Percentiles rank a stretch among this genome's conserved stretches.
Conservation (phyloP, 768 basidiomycete genomes). For the Rhizopogon salebrosus region DNA sequence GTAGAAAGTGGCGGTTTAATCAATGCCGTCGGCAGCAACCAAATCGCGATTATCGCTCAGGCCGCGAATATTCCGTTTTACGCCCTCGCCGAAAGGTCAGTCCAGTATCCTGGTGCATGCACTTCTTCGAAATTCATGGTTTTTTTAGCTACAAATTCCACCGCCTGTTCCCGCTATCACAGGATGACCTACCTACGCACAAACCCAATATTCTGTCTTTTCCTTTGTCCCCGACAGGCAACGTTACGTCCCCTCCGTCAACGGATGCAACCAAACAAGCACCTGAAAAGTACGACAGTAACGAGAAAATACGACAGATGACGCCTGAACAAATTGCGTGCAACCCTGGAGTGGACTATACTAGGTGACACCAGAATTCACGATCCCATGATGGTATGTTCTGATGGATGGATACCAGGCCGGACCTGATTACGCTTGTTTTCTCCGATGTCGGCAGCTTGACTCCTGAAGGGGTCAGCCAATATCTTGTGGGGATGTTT, state of each 20-base stretch:
- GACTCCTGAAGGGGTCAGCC: slow-evolving; percentile 90
- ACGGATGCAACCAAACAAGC: slow-evolving; percentile 1
- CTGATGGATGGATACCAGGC: slow-evolving; percentile 41
- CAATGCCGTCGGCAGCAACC: slow-evolving; percentile 92
- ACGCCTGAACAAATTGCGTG: slow-evolving; percentile 76
- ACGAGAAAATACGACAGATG: slow-evolving; percentile 37
- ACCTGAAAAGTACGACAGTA: slow-evolving; percentile 1
- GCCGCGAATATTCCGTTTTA: slow-evolving; percentile 95
- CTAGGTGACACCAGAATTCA: slow-evolving; percentile 49
- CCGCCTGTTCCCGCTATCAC: slow-evolving; percentile 89
- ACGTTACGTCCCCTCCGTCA: not conserved
- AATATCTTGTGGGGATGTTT: slow-evolving; percentile 94
- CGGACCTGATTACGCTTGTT: slow-evolving; percentile 90
- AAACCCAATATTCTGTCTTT: slow-evolving; percentile 72
- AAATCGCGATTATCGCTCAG: slow-evolving; percentile 95
- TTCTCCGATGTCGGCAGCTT: slow-evolving; percentile 93
- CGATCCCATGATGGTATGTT: slow-evolving; percentile 7
- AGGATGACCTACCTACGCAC: slow-evolving; percentile 83
- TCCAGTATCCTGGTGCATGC: slow-evolving; percentile 17
- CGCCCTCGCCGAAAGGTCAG: slow-evolving; percentile 84
- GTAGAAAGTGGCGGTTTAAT: slow-evolving; percentile 93
- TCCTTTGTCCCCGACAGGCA: slow-evolving; percentile 33
- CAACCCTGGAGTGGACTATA: slow-evolving; percentile 92
- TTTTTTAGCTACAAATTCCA: slow-evolving; percentile 89
- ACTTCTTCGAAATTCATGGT: slow-evolving; percentile 15